Conservation (phyloP, 129 eudicot species). For the Artemisia tridentata region DNA sequence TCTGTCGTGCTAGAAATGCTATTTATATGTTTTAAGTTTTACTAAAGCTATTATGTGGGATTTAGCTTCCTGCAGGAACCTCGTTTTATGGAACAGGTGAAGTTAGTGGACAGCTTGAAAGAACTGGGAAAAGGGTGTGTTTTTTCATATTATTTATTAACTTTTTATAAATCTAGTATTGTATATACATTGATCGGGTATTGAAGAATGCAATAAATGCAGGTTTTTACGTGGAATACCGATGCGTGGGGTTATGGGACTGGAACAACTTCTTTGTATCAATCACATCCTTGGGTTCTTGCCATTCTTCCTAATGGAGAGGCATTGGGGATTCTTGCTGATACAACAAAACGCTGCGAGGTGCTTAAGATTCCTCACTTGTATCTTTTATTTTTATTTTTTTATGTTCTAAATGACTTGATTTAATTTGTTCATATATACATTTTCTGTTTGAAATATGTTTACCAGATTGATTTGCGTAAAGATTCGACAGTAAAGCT, state of each 20-base stretch:
- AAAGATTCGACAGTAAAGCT: conserved; percentile 64
- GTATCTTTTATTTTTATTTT: background rate
- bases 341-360: conserved; percentile 94
- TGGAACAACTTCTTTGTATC: conserved; percentile 84
- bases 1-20: background rate
- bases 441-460: conserved; percentile 5
- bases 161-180: background rate
- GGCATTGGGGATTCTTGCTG: conserved; percentile 90
- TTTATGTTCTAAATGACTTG: background rate
- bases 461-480: conserved; percentile 74
- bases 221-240: conserved; percentile 94
- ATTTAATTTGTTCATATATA: background rate
- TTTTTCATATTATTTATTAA: background rate
- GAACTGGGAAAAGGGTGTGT: conserved; percentile 91
- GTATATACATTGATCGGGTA: background rate
- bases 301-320: conserved; percentile 84
- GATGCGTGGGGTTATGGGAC: conserved; percentile 91
- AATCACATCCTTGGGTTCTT: conserved; percentile 95
- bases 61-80: conserved; percentile 83
- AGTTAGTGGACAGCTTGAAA: conserved; percentile 94
- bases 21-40: conserved; percentile 14
- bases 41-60: conserved; percentile 13
- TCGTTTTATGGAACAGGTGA: conserved; percentile 97
- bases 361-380: conserved; percentile 36
- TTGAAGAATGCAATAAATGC: conserved; percentile 2